These are phyloP conservation scores for Solanum virginianum DNA, from an alignment of 257 asterid species.

Conservation along the genomic window DNA sequence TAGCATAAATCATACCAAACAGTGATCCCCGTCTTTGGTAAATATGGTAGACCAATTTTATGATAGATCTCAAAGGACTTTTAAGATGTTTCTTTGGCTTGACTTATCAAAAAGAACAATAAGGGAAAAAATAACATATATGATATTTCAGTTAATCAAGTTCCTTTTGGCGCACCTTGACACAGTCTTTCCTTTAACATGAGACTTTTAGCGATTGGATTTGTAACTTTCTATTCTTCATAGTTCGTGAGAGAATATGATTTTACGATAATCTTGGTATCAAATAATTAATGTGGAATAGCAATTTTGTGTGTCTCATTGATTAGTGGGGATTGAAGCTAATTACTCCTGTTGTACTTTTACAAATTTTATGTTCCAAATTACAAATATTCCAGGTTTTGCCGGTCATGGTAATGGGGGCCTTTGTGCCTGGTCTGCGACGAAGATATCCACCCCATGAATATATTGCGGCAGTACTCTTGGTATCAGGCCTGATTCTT, in stretches of 20 bases:
- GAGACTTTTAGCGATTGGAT: background rate
- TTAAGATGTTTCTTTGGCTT: background rate
- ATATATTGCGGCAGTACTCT: conserved; percentile 67
- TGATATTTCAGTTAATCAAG: background rate
- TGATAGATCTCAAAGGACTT: background rate
- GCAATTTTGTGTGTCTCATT: background rate
- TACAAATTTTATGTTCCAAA: background rate
- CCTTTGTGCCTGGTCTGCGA: conserved; percentile 87
- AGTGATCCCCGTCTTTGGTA: background rate
- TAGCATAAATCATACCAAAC: background rate
- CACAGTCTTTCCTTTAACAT: background rate
- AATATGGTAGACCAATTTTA: background rate
- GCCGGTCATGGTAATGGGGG: conserved; percentile 96
- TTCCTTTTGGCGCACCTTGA: background rate
- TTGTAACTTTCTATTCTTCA: background rate
- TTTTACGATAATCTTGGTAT: background rate
- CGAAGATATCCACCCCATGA: conserved; percentile 80
- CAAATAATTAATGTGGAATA: background rate
- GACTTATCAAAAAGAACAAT: background rate
- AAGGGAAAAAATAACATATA: background rate
- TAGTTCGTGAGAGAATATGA: background rate
- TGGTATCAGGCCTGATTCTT: conserved; percentile 72
- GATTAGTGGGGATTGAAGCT: background rate
- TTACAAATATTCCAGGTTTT: conserved; percentile 41
- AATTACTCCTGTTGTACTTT: background rate